Evolutionary conservation across 2,329 filamentous ascomycete genomes (phyloP).

Genomic region (Microdochium trichocladiopsis): DNA sequence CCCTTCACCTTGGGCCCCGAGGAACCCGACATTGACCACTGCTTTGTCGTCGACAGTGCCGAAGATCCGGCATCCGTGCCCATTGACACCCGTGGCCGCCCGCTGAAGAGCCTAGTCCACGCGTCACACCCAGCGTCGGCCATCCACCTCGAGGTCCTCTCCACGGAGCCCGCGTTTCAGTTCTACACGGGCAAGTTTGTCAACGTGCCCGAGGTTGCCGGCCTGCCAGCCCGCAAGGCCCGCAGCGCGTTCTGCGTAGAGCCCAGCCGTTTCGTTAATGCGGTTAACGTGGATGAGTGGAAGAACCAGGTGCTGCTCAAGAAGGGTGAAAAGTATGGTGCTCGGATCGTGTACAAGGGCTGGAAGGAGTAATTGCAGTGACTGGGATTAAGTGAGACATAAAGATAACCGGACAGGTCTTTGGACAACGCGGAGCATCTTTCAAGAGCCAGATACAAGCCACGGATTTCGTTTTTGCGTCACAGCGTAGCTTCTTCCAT

Average conservation of each 20-base stretch:
- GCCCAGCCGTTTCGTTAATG: conserved; percentile 86
- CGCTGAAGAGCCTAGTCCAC: conserved; percentile 60
- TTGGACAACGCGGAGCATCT: too few relatives aligned
- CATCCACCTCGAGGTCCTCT: conserved; percentile 78
- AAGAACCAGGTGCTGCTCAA: conserved; percentile 71
- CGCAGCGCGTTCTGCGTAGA: conserved; percentile 87
- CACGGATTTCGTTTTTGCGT: too few relatives aligned
- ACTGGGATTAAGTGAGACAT: neutral
- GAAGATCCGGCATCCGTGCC: conserved; percentile 51
- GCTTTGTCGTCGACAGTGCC: conserved; percentile 65
- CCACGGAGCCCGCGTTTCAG: conserved; percentile 94
- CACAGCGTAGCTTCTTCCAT: too few relatives aligned
- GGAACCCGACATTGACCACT: conserved; percentile 79
- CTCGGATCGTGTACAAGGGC: conserved; percentile 73
- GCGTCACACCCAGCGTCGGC: conserved; percentile 68
- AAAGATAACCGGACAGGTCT: too few relatives aligned
- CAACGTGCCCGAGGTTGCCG: conserved; percentile 62
- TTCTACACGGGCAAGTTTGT: conserved; percentile 91
- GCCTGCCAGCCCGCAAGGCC: conserved; percentile 54
- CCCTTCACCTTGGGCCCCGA: conserved; percentile 65
- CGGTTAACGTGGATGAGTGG: conserved; percentile 76
- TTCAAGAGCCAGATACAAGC: too few relatives aligned
- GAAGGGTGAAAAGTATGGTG: conserved; percentile 78
- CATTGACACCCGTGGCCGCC: conserved; percentile 56
- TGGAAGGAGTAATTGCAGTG: conserved; percentile 57